phyloP scores from a whole-genome alignment of 208 protist genomes.

The Porcisia hertigi region DNA sequence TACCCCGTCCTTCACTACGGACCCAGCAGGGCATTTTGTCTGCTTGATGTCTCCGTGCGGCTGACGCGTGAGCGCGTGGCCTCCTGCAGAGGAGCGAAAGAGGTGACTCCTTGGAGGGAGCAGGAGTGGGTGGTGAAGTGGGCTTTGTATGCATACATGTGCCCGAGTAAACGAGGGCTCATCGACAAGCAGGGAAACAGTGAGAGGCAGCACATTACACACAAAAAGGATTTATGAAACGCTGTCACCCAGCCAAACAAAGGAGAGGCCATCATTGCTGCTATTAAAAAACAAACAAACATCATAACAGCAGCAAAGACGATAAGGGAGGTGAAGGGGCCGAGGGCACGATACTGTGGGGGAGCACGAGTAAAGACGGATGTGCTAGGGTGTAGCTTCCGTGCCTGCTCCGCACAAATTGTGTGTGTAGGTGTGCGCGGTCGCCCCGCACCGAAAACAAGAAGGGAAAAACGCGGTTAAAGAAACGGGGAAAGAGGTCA shows the following conservation, averaged over 20 bases:
- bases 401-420: background rate
- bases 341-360: background rate
- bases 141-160: background rate
- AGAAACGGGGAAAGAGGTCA: too few species aligned
- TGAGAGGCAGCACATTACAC: background rate
- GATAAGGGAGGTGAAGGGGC: background rate
- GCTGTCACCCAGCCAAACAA: background rate
- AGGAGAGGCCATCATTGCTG: background rate
- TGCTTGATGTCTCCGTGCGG: background rate
- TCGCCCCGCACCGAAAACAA: background rate
- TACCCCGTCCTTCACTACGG: background rate
- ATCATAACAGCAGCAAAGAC: background rate
- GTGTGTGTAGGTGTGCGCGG: background rate
- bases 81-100: background rate
- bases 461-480: background rate
- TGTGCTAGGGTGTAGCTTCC: background rate
- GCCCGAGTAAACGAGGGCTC: background rate
- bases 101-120: background rate
- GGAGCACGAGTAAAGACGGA: background rate
- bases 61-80: background rate
- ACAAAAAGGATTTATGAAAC: background rate
- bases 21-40: background rate
- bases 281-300: background rate
- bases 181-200: background rate
- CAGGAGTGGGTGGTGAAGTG: background rate